Evolutionary conservation across 108 stramenopile species (phyloP), one percentile per base, ranked within the genome.

Genomic region (Cyclotella atomus): DNA sequence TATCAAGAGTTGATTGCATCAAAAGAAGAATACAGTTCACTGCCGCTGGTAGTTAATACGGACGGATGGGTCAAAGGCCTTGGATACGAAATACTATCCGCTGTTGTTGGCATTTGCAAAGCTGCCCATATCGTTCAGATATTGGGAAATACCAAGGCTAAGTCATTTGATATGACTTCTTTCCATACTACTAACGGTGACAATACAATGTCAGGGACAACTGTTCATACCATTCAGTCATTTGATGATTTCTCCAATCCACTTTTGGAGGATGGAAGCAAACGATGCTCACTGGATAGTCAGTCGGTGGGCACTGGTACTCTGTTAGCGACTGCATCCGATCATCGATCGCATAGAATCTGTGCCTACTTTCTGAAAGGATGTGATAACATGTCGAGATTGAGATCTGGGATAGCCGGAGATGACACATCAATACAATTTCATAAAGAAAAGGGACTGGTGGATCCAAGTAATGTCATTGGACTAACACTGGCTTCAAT

Each of bases 1-100:
- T 90, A 88, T 66, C 49, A 71, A 24, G 43, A 77, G 24, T 47
- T 43, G 57, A 59, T 36, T 50, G 63, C 1, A 54, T 59, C 25
- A 36, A 49, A 43, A 36, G n/a, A 69, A 49, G 9, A 32, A 55
- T 41, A 24, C 61, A 10, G 1, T 2, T 2, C 29, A 30, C 55
- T 86, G 21, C 94, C 95, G 23, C 75, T 97, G 10, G 38, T 97
- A 38, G 76, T 97, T 57, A 97, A 97, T 67, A 87, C 92, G n/a
- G 97, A 96, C 73, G 97, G 97, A 50, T 97, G 95, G 95, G 89
- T 96, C 21, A 93, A 95, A 71, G 93, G 93, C 8, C 77, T 97
- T 55, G 97, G 97, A 6, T 84, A 66, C 55, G 84, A 97, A 63
- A 85, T 97, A 49, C 68, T 97, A 36, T 78, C 85, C 17, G 75